Evolutionary conservation across 2,329 filamentous ascomycete species (phyloP).

Genomic region (Coniella vitis): DNA sequence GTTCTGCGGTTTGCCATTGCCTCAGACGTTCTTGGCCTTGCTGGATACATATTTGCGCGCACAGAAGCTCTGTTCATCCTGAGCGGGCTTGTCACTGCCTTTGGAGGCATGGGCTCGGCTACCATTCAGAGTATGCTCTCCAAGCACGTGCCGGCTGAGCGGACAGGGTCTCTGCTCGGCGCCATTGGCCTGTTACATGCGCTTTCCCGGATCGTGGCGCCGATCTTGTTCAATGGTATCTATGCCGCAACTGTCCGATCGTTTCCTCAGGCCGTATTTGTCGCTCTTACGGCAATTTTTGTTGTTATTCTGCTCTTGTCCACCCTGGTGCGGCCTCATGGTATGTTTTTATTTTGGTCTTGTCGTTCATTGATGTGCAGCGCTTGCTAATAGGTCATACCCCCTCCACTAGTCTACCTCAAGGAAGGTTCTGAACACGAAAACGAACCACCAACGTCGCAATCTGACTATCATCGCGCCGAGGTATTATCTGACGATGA

Average conservation of each 20-base stretch:
- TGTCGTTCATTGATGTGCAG: not conserved
- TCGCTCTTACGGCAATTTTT: slow-evolving; percentile 64
- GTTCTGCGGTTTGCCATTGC: slow-evolving; percentile 69
- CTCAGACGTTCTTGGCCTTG: slow-evolving; percentile 68
- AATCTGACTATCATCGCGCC: slow-evolving; percentile 6
- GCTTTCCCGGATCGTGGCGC: slow-evolving; percentile 69
- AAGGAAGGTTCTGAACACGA: slow-evolving; percentile 5
- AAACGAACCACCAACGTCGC: not conserved
- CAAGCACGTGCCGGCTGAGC: slow-evolving; percentile 80
- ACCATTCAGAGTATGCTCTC: slow-evolving; percentile 79
- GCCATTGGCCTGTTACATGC: slow-evolving; percentile 82
- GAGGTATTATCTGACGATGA: slow-evolving; percentile 19
- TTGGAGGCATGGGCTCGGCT: slow-evolving; percentile 80
- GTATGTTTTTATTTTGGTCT: slow-evolving; percentile 44
- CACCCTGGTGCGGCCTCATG: slow-evolving; percentile 65
- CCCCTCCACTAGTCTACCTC: slow-evolving; percentile 17
- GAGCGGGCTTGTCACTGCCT: slow-evolving; percentile 64
- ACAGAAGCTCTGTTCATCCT: slow-evolving; percentile 59
- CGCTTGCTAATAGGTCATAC: not conserved
- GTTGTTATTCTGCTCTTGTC: slow-evolving; percentile 57
- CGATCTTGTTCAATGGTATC: slow-evolving; percentile 76
- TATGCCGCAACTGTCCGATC: slow-evolving; percentile 74
- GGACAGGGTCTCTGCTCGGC: slow-evolving; percentile 80
- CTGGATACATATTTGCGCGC: slow-evolving; percentile 65
- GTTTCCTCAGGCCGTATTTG: slow-evolving; percentile 78